Conservation (phyloP, 495 filamentous ascomycete genomes). For the Choiromyces venosus region DNA sequence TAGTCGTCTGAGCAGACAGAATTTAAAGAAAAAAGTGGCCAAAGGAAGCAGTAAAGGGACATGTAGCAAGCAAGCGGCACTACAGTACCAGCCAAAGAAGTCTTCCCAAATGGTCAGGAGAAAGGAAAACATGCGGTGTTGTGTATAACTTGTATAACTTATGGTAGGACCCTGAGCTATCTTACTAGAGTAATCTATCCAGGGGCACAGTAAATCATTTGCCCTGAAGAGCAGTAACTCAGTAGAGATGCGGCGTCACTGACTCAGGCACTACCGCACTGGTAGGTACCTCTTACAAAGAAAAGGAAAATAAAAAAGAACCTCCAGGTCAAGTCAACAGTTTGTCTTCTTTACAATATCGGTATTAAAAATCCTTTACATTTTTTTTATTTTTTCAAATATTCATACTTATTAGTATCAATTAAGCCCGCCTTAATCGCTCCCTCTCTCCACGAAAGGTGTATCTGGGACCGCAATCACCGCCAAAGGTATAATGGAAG, state of each 20-base stretch:
- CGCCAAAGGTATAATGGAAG: neutral
- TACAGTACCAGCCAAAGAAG: neutral
- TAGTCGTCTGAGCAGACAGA: neutral
- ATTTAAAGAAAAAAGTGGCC: neutral
- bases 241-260: neutral
- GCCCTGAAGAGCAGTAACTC: neutral
- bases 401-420: neutral
- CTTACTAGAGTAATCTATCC: neutral
- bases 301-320: neutral
- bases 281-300: neutral
- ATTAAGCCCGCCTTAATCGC: neutral
- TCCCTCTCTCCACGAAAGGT: neutral
- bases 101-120: conserved; percentile 2
- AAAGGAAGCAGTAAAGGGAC: neutral
- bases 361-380: neutral
- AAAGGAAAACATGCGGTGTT: neutral
- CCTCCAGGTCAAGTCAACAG: neutral
- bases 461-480: neutral
- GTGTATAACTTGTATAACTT: neutral
- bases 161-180: neutral
- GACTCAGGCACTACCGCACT: neutral
- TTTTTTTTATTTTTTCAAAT: neutral
- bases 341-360: neutral
- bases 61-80: neutral
- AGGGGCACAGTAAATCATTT: neutral